These are phyloP conservation scores for Erysimum pusillum DNA, from an alignment of 441 rosid species.

Conservation along the genomic window DNA sequence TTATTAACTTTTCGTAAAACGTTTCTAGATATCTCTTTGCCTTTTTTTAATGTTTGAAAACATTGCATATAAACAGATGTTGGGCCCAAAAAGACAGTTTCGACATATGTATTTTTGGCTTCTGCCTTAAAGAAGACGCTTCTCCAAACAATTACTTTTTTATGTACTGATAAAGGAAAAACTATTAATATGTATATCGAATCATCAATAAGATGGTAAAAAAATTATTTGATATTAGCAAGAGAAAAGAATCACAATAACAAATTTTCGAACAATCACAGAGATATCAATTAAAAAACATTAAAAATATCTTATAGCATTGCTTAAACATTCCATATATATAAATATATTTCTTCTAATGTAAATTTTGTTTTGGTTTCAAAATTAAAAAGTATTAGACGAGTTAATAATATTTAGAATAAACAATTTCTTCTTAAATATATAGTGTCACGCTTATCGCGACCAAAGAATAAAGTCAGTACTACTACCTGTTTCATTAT, in stretches of 20 bases:
- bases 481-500: not conserved
- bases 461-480: not conserved
- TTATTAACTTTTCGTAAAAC: not conserved
- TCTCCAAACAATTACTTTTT: constrained; percentile 11
- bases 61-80: not conserved
- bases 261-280: not conserved
- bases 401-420: not conserved
- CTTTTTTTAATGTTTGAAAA: not conserved
- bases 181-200: not conserved
- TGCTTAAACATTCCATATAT: not conserved
- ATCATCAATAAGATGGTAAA: not conserved
- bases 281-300: not conserved
- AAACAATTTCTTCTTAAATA: not conserved
- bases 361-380: not conserved
- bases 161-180: not conserved
- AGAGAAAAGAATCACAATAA: not conserved
- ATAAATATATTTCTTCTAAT: not conserved
- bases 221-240: not conserved
- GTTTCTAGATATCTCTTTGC: not conserved
- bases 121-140: constrained; percentile 19
- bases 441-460: not conserved
- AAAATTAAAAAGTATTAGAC: not conserved
- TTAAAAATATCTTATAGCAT: not conserved
- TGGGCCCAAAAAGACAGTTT: not conserved
- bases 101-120: not conserved